Evolutionary conservation across 2,329 filamentous ascomycete genomes (phyloP).

Genomic region (Magnaporthales sp.): DNA sequence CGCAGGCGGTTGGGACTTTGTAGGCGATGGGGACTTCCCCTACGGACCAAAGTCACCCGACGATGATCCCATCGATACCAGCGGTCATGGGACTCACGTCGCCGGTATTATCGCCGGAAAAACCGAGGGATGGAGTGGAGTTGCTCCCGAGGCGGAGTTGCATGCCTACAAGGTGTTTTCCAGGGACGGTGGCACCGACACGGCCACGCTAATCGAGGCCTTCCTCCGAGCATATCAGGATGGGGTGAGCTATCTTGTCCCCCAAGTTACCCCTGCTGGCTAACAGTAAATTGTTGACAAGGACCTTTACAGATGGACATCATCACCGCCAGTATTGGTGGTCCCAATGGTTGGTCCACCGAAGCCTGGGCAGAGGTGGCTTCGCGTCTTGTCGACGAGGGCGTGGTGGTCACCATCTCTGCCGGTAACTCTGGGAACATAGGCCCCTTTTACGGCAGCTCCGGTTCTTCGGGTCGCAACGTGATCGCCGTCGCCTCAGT

Average conservation of each 20-base stretch:
- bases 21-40: slow-evolving; percentile 11
- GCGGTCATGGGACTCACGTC: slow-evolving; percentile 17
- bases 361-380: slow-evolving; percentile 24
- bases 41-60: slow-evolving; percentile 10
- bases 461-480: slow-evolving; percentile 24
- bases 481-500: slow-evolving; percentile 35
- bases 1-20: slow-evolving; percentile 15
- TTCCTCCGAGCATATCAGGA: slow-evolving; percentile 25
- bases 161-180: slow-evolving; percentile 17
- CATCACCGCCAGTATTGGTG: slow-evolving; percentile 23
- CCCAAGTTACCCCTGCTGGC: too few species aligned
- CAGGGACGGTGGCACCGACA: slow-evolving; percentile 7
- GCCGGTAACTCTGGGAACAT: slow-evolving; percentile 28
- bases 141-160: slow-evolving; percentile 16
- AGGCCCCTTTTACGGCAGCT: slow-evolving; percentile 16
- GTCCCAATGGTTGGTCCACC: slow-evolving; percentile 17
- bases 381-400: slow-evolving; percentile 30
- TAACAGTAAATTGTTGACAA: too few species aligned
- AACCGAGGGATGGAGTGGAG: slow-evolving; percentile 12
- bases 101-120: slow-evolving; percentile 18
- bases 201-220: slow-evolving; percentile 22
- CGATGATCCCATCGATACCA: slow-evolving; percentile 13
- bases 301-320: slow-evolving; percentile 14
- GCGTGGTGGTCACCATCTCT: slow-evolving; percentile 30
- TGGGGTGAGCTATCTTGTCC: slow-evolving; percentile 13